These are phyloP conservation scores for Casuarina cunninghamiana DNA, from an alignment of 306 rosid genomes.

Conservation along the genomic window DNA sequence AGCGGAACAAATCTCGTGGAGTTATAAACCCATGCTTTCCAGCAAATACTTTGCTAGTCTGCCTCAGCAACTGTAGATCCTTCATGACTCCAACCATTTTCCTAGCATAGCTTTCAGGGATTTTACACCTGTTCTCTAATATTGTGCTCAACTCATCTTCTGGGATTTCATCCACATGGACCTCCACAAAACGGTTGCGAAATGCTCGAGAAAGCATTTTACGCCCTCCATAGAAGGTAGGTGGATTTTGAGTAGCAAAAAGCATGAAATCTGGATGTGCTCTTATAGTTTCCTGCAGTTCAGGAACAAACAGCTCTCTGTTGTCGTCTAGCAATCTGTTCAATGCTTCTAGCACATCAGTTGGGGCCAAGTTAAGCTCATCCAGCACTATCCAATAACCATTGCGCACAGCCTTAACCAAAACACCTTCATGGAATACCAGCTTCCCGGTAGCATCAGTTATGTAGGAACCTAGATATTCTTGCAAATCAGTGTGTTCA, in stretches of 20 bases:
- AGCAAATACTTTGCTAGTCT: constrained; percentile 74
- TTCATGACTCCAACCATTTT: constrained; percentile 92
- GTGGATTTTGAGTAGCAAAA: constrained; percentile 97
- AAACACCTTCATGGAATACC: constrained; percentile 80
- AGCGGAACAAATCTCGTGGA: constrained; percentile 89
- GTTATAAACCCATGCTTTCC: constrained; percentile 97
- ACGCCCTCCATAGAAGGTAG: constrained; percentile 86
- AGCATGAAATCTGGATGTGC: constrained; percentile 92
- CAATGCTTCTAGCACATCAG: constrained; percentile 96
- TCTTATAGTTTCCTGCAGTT: constrained; percentile 61
- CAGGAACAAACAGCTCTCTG: constrained; percentile 94
- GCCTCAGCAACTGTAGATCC: constrained; percentile 73
- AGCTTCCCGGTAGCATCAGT: constrained; percentile 81
- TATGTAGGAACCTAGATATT: constrained; percentile 82
- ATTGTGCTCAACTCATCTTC: constrained; percentile 76
- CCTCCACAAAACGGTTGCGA: constrained; percentile 90
- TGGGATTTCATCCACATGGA: constrained; percentile 91
- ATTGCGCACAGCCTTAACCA: constrained; percentile 87
- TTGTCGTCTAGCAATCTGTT: constrained; percentile 92
- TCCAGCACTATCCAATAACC: constrained; percentile 95
- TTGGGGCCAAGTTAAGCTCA: constrained; percentile 97
- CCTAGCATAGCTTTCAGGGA: constrained; percentile 60
- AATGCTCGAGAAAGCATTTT: constrained; percentile 95
- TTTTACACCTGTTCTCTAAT: constrained; percentile 55
- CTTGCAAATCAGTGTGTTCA: constrained; percentile 97